Evolutionary conservation across 371 early-diverging fungal genomes (phyloP), one percentile per base, ranked within the genome.

Genomic region (Chytridiales sp.): DNA sequence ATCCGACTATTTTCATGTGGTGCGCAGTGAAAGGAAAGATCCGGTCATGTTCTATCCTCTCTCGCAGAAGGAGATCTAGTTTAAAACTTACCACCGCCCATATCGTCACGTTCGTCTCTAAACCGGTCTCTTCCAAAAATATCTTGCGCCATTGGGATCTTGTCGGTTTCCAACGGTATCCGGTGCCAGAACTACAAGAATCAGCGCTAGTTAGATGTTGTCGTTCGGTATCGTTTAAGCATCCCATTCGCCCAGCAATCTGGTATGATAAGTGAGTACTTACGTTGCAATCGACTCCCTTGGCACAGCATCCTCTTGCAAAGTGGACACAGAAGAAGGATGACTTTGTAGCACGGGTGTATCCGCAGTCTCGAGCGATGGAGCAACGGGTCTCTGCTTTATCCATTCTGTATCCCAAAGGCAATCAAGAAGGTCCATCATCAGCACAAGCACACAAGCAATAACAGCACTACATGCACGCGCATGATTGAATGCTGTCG

Each of bases 281-380:
- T 35, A 71, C 61, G 29, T 47, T 58, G 43, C 67, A 75, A 11
- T 70, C 62, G 6, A 21, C 47, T 15, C 73, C 78, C 64, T 84
- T 80, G 22, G 83, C 77, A 67, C 93, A 93, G 70, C 82, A 83
- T n/a, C 92, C 93, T 47, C 87, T 80, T 0, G 92, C 90, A 78
- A 93, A 93, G 66, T 86, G 87, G 17, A 89, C 62, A 64, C 93
- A 93, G 61, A 93, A 91, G 50, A 80, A 81, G 15, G 86, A 77
- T 39, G 80, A 73, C 47, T 85, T 87, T 13, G 80, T 69, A 4
- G 88, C 92, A 41, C 77, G 74, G 0, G 93, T 93, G 40, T 77
- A 78, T 19, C 93, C 93, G 31, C 84, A 76, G 68, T 93, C 93
- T 59, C 73, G 76, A 17, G 64, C 76, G 26, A 85, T 74, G 55